Evolutionary conservation across 2,329 filamentous ascomycete species (phyloP).

Genomic region (Hypocreales sp.): DNA sequence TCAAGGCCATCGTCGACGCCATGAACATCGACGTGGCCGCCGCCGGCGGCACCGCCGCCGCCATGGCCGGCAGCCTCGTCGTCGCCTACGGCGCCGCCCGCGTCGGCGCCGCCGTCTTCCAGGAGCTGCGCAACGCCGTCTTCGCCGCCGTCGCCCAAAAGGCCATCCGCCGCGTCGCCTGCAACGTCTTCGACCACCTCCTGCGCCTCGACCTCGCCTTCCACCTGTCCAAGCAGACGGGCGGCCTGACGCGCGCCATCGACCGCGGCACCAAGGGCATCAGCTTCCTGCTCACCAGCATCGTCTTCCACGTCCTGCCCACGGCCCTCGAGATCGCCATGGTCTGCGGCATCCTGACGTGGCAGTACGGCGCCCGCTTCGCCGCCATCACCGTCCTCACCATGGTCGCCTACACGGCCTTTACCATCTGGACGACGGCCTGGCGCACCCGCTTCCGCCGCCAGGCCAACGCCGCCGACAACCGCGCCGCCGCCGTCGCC

Average conservation of each 20-base stretch:
- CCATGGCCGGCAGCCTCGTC: slow-evolving; percentile 84
- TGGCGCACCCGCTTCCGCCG: slow-evolving; percentile 96
- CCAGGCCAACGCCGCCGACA: slow-evolving; percentile 91
- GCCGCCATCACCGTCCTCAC: slow-evolving; percentile 79
- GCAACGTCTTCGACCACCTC: slow-evolving; percentile 85
- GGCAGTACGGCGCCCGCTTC: slow-evolving; percentile 85
- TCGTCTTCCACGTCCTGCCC: slow-evolving; percentile 95
- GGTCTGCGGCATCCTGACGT: slow-evolving; percentile 92
- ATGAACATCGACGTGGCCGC: slow-evolving; percentile 94
- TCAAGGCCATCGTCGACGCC: slow-evolving; percentile 92
- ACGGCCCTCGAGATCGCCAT: slow-evolving; percentile 88
- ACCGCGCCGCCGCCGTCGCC: slow-evolving; percentile 84
- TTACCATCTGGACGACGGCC: slow-evolving; percentile 89
- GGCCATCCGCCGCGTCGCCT: slow-evolving; percentile 78
- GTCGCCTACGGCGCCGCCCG: slow-evolving; percentile 81
- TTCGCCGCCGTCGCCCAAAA: slow-evolving; percentile 97
- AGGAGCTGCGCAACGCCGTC: slow-evolving; percentile 88
- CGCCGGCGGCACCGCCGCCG: slow-evolving; percentile 74
- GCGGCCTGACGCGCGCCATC: slow-evolving; percentile 82
- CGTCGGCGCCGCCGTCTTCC: slow-evolving; percentile 77
- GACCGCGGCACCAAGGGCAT: slow-evolving; percentile 97
- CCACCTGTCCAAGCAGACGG: slow-evolving; percentile 86
- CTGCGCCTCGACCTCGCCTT: slow-evolving; percentile 83
- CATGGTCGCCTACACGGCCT: slow-evolving; percentile 90
- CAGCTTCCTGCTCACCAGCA: slow-evolving; percentile 89